Base-by-base conservation (phyloP, 495 filamentous ascomycete genomes). In the Massariosphaeria phaeospora region DNA sequence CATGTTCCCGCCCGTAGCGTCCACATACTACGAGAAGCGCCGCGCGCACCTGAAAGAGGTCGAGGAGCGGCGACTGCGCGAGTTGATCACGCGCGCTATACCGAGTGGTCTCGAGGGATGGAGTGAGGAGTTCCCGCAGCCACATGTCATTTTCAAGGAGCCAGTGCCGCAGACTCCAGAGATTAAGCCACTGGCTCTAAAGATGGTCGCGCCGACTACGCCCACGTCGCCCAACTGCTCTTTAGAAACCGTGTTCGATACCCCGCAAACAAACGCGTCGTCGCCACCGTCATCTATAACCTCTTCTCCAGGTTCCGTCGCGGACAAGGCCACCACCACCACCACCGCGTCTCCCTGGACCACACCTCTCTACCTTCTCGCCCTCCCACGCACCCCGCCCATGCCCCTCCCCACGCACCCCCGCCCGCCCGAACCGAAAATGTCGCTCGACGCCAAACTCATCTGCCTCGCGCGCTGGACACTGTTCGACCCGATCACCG, bases 391-490 rank as follows among this genome's bases (percentile, higher is more conserved):
- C 10, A 40, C 31, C 2, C 48, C 48, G n/a, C 33, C 48, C 4
- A 18, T 7, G 23, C 4, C 10, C 30, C 24, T 30, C 26, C 3
- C 7, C 5, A 26, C 12, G 29, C 27, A 18, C 21, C 23, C 35
- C 1, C 20, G 18, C 15, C 40, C 30, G 11, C 40, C 51, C 7
- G 27, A 40, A 35, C 10, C 9, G 2, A 41, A 17, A 20, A 56
- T 56, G 52, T 39, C 43, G 8, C 20, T 25, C 8, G 17, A 49
- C 21, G 34, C 53, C 1, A 40, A 35, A 17, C 35, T 57, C 18
- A 7, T 42, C 17, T 48, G 44, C 30, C 44, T 57, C 34, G 44
- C 44, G 5, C 53, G 53, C 25, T 57, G 53, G 53, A 57, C 53
- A 13, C 35, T 43, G 23, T 57, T 57, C 46, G 7, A 31, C 20